A percentile compares a stretch with the other conserved stretches of the same genome.
Conservation (phyloP, 2,329 filamentous ascomycete genomes). For the Dryadomyces quercivorus region DNA sequence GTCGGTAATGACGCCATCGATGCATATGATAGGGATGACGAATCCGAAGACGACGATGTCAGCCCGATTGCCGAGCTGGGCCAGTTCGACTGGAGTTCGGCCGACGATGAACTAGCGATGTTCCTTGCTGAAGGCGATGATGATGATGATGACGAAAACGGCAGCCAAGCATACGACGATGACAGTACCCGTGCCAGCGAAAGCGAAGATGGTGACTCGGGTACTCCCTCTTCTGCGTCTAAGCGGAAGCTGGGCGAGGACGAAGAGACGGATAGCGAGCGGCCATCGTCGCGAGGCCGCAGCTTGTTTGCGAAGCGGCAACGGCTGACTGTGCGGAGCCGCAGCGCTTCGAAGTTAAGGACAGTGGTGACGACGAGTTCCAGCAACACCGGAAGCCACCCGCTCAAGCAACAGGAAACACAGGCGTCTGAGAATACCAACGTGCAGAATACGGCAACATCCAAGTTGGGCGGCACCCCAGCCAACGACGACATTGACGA, state of each 20-base stretch:
- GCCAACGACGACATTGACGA: slow-evolving; percentile 30
- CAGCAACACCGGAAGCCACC: slow-evolving; percentile 17
- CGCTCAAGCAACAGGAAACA: slow-evolving; percentile 16
- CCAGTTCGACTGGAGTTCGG: slow-evolving; percentile 48
- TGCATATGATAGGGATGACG: slow-evolving; percentile 28
- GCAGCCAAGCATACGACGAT: slow-evolving; percentile 20
- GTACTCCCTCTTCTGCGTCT: background rate
- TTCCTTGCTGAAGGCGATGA: slow-evolving; percentile 51
- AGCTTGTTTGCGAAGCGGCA: slow-evolving; percentile 39
- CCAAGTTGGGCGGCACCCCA: slow-evolving; percentile 3
- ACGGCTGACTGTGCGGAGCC: slow-evolving; percentile 28
- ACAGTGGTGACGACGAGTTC: slow-evolving; percentile 15
- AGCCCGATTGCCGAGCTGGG: slow-evolving; percentile 45
- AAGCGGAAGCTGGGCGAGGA: slow-evolving; percentile 19
- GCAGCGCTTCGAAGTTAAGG: slow-evolving; percentile 31
- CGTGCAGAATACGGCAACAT: background rate
- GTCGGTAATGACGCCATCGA: slow-evolving; percentile 17
- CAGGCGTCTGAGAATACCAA: background rate
- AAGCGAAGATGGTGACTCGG: slow-evolving; percentile 22
- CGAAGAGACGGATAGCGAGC: slow-evolving; percentile 20
- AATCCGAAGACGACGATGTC: slow-evolving; percentile 31
- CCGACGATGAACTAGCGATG: slow-evolving; percentile 63
- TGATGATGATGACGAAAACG: slow-evolving; percentile 24
- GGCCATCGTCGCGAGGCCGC: slow-evolving; percentile 16
- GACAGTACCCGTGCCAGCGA: slow-evolving; percentile 23